Evolutionary conservation across 2,329 filamentous ascomycete species (phyloP), one percentile per base, ranked within the genome.

Genomic region (Aspergillus tanneri): DNA sequence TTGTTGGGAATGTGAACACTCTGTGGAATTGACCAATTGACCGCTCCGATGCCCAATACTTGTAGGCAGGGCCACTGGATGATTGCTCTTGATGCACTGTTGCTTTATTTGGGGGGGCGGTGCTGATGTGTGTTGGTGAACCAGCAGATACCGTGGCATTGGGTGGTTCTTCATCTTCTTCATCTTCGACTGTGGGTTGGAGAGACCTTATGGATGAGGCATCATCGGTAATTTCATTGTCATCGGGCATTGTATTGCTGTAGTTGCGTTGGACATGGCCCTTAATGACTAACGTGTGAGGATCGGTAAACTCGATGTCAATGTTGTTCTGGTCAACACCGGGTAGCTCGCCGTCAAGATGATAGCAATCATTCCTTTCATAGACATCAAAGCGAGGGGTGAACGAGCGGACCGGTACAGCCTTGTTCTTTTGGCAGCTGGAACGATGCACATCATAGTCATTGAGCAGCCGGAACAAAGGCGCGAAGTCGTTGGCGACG

Each of bases 31-130:
- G 72, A 45, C 81, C 81, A 25, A 81, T 67, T 0, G 73, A 76
- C 54, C 81, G 78, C 64, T 84, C 81, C 39, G 72, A 75, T 36
- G 80, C 71, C 79, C 79, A 83, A 67, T 79, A 83, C 57, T 74
- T 75, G 50, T 67, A 65, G 37, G 54, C 46, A 16, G 53, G 43
- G 38, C 57, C 42, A 45, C 25, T 54, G 67, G 68, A 28, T 64
- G 46, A 34, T n/a, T n/a, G n/a, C n/a, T n/a, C n/a, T n/a, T n/a
- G n/a, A n/a, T n/a, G n/a, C n/a, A n/a, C n/a, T n/a, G n/a, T n/a
- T n/a, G n/a, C n/a, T n/a, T n/a, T n/a, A n/a, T n/a, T n/a, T n/a
- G n/a, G n/a, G n/a, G n/a, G n/a, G n/a, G n/a, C n/a, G n/a, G n/a
- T n/a, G n/a, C n/a, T n/a, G 68, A 55, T 53, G 46, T 51, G 38